Evolutionary conservation across 2,329 filamentous ascomycete species (phyloP).

Genomic region (Pseudogymnoascus sp.): DNA sequence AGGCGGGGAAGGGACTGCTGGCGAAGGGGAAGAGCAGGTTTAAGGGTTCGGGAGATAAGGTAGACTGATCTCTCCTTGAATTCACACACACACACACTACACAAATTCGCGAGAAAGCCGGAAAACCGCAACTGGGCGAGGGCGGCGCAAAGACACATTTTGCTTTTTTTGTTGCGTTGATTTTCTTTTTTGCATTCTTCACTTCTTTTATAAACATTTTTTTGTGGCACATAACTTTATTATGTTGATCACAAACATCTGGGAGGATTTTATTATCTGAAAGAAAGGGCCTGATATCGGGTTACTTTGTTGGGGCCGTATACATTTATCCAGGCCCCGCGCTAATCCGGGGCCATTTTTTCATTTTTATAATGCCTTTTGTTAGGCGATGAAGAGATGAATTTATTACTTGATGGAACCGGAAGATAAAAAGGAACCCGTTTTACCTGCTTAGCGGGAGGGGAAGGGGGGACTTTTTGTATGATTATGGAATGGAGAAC

Average conservation of each 20-base stretch:
- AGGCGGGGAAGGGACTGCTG: constrained; percentile 83
- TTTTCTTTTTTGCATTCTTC: not conserved
- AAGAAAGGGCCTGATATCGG: not conserved
- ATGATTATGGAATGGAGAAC: constrained; percentile 7
- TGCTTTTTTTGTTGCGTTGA: not conserved
- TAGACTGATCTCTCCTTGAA: constrained; percentile 56
- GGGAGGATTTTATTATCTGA: not conserved
- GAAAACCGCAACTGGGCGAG: constrained; percentile 3
- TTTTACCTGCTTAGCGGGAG: constrained; percentile 5
- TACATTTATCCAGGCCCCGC: not conserved
- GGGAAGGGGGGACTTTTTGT: not conserved
- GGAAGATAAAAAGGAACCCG: not conserved
- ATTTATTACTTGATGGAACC: not conserved
- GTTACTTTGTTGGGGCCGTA: not conserved
- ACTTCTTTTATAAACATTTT: not conserved
- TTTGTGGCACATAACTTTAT: not conserved
- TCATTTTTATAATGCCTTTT: constrained; percentile 2
- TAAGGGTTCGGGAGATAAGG: constrained; percentile 62
- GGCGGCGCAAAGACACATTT: not conserved
- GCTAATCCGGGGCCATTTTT: not conserved
- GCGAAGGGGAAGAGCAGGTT: constrained; percentile 87
- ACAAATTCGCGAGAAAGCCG: not conserved
- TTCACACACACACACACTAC: not conserved
- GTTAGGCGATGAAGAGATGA: not conserved
- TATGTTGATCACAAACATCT: constrained; percentile 1